phyloP scores from a whole-genome alignment of 768 basidiomycete species.

The Leccinum subgranulosum region DNA sequence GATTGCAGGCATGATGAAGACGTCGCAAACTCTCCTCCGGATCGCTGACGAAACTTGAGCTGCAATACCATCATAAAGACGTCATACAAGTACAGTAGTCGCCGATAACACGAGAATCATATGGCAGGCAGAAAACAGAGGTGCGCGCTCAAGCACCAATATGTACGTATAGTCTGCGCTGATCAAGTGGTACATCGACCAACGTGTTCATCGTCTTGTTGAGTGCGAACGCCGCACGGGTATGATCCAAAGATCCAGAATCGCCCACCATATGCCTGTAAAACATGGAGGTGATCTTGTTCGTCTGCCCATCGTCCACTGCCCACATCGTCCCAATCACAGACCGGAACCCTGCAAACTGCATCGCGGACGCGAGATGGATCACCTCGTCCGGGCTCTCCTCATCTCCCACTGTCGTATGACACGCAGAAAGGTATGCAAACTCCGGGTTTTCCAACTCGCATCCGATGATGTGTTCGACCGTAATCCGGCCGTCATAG shows the following conservation, averaged over 20 bases:
- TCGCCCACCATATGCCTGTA: not conserved
- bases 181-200: not conserved
- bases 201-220: not conserved
- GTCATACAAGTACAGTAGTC: no score
- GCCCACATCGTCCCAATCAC: not conserved
- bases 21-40: no score
- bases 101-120: no score
- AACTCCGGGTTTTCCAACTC: not conserved
- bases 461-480: not conserved
- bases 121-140: not conserved
- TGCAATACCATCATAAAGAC: no score
- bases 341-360: not conserved
- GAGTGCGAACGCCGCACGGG: not conserved
- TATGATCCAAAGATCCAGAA: not conserved
- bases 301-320: not conserved
- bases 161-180: not conserved
- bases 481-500: not conserved
- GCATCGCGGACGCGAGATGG: not conserved
- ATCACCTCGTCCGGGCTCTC: not conserved
- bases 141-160: not conserved
- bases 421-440: not conserved
- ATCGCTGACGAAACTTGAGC: no score
- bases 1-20: no score
- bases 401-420: not conserved
- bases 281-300: not conserved